Percentiles rank a stretch among this genome's conserved stretches.
Conservation (phyloP, 371 early-diverging fungal genomes). For the Mucor mucedo region DNA sequence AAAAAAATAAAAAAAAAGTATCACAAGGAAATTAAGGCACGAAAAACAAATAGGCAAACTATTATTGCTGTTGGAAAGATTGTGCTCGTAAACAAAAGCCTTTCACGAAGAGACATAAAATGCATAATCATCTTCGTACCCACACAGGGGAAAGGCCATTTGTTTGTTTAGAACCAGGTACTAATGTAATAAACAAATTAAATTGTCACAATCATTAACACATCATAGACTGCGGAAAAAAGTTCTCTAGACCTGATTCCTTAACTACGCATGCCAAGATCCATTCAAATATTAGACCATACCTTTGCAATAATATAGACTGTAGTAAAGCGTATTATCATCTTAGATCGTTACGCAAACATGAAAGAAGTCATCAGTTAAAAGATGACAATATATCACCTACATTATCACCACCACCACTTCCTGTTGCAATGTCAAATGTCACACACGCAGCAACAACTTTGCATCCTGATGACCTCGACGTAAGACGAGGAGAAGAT, state of each 20-base stretch:
- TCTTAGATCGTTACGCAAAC: conserved; percentile 72
- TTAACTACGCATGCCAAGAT: conserved; percentile 84
- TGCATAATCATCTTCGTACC: conserved; percentile 82
- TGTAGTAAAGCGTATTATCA: conserved; percentile 76
- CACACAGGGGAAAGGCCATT: conserved; percentile 81
- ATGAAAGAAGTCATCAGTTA: conserved; percentile 53
- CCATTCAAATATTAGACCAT: conserved; percentile 74
- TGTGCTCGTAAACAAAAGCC: conserved; percentile 73
- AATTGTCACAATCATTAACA: background rate
- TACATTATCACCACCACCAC: conserved; percentile 18
- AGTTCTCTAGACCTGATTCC: conserved; percentile 82
- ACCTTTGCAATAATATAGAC: conserved; percentile 54
- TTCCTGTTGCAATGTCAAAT: conserved; percentile 11
- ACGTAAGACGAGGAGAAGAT: conserved; percentile 13
- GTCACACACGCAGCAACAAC: conserved; percentile 11
- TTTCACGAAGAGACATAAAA: conserved; percentile 83
- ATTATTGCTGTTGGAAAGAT: conserved; percentile 76
- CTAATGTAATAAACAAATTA: background rate
- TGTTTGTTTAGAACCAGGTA: conserved; percentile 34
- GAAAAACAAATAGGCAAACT: conserved; percentile 50
- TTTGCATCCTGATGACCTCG: conserved; percentile 15
- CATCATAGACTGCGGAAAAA: conserved; percentile 69
- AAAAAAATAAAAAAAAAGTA: background rate
- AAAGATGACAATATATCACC: conserved; percentile 6
- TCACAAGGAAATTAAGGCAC: background rate